Evolutionary conservation across 805 yeast genomes (phyloP), one percentile per base, ranked within the genome.

Genomic region (Saccharomycopsis microspora): DNA sequence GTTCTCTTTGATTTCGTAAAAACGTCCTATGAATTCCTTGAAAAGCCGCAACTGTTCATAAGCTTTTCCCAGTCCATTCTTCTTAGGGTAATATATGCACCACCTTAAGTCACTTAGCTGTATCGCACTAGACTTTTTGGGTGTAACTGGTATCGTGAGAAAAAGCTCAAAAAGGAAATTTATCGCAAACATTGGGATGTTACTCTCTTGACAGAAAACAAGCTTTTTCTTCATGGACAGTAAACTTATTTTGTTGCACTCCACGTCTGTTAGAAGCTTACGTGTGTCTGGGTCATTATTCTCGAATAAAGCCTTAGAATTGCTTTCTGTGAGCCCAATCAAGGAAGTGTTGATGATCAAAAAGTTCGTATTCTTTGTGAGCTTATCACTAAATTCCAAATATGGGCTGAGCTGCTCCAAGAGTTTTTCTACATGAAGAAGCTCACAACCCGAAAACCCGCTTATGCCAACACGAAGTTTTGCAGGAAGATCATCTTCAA

Each of bases 381-480:
- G 65, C 2, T 72, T 65, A 0, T 71, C 75, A 42, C 70, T 64
- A 46, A 71, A 69, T 39, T 67, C 65, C 45, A 81, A 35, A 11
- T 38, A 37, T 5, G n/a, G 75, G 30, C 82, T 79, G 29, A 83
- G 56, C 32, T 72, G 58, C 19, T 65, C 57, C 5, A 86, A 68
- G 41, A 90, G 68, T 57, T 83, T 82, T 5, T 74, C 76, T 8
- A 83, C 58, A 62, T 86, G 95, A 39, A 84, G 64, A 11, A 78
- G 64, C 61, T 86, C 94, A 31, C 84, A 78, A 0, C 94, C 95
- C 27, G 78, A 71, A 60, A 82, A 86, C 3, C 95, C 95, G 3
- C 86, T 75, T 3, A 82, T 68, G 52, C 82, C 70, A 3, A 82
- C 65, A 5, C 56, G 55, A 45, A 64, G 53, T 44, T 54, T 61